phyloP scores from a whole-genome alignment of 306 rosid genomes.

The Trifolium repens region DNA sequence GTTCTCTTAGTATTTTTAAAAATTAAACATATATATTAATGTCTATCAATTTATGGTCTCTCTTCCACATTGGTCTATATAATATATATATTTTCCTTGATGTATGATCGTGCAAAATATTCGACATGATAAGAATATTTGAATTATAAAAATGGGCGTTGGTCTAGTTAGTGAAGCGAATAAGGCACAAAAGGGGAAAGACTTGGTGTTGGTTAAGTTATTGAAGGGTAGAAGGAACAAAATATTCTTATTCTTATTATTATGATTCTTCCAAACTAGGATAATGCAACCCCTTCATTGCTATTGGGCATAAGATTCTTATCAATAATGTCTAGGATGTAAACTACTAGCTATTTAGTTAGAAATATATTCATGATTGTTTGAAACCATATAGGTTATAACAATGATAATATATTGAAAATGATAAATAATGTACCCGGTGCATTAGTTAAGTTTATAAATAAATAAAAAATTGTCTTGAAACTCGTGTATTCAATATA shows the following conservation, averaged over 20 bases:
- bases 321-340: conserved; percentile 44
- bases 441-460: too few species aligned
- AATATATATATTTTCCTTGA: neutral
- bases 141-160: conserved; percentile 48
- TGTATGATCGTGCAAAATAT: conserved; percentile 27
- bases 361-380: too few species aligned
- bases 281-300: conserved; percentile 50
- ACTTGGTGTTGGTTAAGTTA: conserved; percentile 41
- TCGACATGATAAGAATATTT: conserved; percentile 40
- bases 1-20: neutral
- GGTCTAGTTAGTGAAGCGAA: conserved; percentile 49
- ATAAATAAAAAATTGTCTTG: too few species aligned
- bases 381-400: too few species aligned
- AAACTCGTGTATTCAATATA: too few species aligned
- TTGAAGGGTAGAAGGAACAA: conserved; percentile 47
- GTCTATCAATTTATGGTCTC: neutral
- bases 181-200: conserved; percentile 43
- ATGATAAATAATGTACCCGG: too few species aligned
- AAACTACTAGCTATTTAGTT: too few species aligned
- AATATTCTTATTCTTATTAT: conserved; percentile 35
- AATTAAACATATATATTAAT: neutral
- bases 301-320: conserved; percentile 54
- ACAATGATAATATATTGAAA: too few species aligned
- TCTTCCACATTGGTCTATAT: neutral
- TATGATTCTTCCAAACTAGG: conserved; percentile 37